A percentile compares a stretch with the other conserved stretches of the same genome.
Conservation (phyloP, 306 rosid species). For the Clitoria ternatea region DNA sequence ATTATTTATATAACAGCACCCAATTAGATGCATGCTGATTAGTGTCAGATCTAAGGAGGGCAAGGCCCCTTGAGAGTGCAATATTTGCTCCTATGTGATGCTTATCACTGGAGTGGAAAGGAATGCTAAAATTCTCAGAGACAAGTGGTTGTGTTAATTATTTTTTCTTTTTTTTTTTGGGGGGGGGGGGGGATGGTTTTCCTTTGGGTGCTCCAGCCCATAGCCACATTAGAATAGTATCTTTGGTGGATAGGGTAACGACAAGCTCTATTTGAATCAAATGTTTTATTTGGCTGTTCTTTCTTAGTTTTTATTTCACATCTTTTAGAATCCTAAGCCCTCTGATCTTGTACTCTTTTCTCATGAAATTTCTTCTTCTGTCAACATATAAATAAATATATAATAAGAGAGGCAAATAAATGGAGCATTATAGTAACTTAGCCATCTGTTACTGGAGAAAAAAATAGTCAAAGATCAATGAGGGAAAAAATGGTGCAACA, state of each 20-base stretch:
- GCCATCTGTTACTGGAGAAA: neutral
- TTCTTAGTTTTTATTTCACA: neutral
- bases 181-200: neutral
- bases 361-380: neutral
- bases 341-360: neutral
- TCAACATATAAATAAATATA: neutral
- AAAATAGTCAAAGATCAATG: neutral
- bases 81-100: neutral
- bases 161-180: neutral
- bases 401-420: neutral
- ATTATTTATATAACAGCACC: neutral
- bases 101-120: neutral
- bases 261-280: neutral
- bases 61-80: neutral
- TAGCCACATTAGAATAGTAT: neutral
- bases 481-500: neutral
- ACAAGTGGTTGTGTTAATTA: neutral
- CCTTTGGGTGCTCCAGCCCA: neutral
- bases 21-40: neutral
- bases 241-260: neutral
- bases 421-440: neutral
- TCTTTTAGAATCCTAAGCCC: conserved; percentile 5
- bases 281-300: neutral
- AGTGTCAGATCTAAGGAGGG: neutral
- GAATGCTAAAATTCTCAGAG: conserved; percentile 1